These are phyloP conservation scores for Leccinum variicolor DNA, from an alignment of 768 basidiomycete species.

Conservation along the genomic window DNA sequence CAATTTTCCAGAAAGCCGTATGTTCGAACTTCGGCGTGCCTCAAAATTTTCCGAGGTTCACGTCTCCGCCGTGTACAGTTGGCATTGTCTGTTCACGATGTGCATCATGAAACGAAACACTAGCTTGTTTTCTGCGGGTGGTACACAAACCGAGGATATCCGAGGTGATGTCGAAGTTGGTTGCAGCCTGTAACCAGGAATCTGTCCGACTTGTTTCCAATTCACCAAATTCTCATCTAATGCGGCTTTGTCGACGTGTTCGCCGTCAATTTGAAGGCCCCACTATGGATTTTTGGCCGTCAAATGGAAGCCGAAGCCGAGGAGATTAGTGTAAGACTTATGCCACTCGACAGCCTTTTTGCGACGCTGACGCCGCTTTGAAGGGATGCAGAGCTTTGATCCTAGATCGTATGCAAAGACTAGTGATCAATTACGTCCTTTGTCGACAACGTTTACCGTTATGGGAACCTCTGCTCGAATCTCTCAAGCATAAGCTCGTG, in stretches of 20 bases:
- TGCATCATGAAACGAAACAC: neutral
- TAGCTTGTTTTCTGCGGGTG: neutral
- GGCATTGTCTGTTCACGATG: neutral
- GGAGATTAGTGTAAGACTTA: neutral
- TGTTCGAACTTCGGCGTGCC: too few relatives aligned
- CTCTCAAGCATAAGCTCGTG: neutral
- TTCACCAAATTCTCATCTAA: neutral
- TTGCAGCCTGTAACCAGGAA: neutral
- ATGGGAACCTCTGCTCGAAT: neutral
- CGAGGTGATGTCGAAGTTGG: neutral
- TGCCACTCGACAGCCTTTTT: neutral
- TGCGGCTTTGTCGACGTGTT: neutral
- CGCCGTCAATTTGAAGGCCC: neutral
- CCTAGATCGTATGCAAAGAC: neutral
- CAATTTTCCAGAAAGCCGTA: too few relatives aligned
- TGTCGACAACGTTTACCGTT: neutral
- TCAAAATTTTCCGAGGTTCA: neutral
- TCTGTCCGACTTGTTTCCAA: neutral
- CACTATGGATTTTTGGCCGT: neutral
- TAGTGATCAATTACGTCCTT: neutral
- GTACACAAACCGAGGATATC: neutral
- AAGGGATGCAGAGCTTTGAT: neutral
- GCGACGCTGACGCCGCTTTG: neutral
- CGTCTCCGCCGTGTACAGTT: neutral
- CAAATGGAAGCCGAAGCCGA: neutral